These are phyloP conservation scores for Pelargonium myrrhifolium DNA, from an alignment of 441 rosid genomes.

Conservation along the genomic window DNA sequence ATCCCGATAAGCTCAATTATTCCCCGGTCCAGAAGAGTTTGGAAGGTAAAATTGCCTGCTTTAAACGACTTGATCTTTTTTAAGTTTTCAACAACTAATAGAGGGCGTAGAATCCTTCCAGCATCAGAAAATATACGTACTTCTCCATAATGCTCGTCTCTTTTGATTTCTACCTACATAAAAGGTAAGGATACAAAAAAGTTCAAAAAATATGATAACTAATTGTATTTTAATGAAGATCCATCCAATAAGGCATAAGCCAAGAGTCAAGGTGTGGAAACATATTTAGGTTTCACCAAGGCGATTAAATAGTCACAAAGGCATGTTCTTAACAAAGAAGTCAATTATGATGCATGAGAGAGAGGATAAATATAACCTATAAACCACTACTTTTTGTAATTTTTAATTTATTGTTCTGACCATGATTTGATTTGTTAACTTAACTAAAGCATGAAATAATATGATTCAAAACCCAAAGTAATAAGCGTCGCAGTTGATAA, in stretches of 20 bases:
- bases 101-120: conserved; percentile 90
- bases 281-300: too few relatives aligned
- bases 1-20: conserved; percentile 68
- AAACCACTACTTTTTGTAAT: too few relatives aligned
- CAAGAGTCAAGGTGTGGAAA: too few relatives aligned
- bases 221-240: neutral
- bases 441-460: too few relatives aligned
- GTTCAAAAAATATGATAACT: neutral
- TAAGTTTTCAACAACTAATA: conserved; percentile 65
- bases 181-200: neutral
- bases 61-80: conserved; percentile 15
- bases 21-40: conserved; percentile 54
- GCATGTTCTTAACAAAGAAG: too few relatives aligned
- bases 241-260: too few relatives aligned
- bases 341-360: too few relatives aligned
- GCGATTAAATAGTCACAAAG: too few relatives aligned
- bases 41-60: neutral
- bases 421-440: too few relatives aligned
- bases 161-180: conserved; percentile 74
- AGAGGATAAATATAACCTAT: too few relatives aligned
- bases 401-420: too few relatives aligned
- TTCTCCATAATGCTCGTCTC: conserved; percentile 57
- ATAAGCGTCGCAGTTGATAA: neutral
- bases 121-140: conserved; percentile 75
- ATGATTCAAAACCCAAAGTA: neutral